Base-by-base conservation (phyloP, 768 basidiomycete genomes). In the Amanita subjunquillea region DNA sequence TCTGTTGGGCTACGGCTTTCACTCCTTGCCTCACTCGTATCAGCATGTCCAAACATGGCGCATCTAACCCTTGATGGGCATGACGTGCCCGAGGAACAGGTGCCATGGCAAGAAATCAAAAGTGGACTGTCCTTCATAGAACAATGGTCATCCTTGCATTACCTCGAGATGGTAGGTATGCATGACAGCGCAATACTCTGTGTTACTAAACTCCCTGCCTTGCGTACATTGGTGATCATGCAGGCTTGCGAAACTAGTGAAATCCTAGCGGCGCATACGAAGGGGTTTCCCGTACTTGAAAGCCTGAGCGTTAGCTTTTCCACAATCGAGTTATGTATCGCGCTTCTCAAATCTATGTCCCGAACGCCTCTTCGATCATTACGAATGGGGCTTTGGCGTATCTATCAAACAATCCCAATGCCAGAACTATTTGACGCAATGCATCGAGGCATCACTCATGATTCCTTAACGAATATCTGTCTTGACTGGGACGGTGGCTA, bases 261-360 rank as follows among this genome's bases (percentile, higher is more conserved):
- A 30, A 12, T 9, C 3, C 22, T 30, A n/a, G 6, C 36, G 6
- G 3, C 22, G 6, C 6, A 9, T n/a, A 15, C 8, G 12, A 50
- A 50, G 27, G 38, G 49, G 13, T 50, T 50, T 13, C 37, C 49
- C 8, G 27, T 29, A n/a, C 49, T 50, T 8, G 37, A 50, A 50
- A 6, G 2, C 8, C 49, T 50, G 7, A 9, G 20, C 22, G 12
- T 41, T 17, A 17, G 4, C n/a, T 17, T 3, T 4, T 27, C 29
- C 8, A 13, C 17, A 8, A 17, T 41, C 27, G 23, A 27, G n/a
- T 41, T 50, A n/a, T 30, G 25, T n/a, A 39, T 17, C 5, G 2
- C 4, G 15, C 39, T 50, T 3, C 5, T 40, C 7, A 40, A 29
- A 13, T 41, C 38, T 17, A 50, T 41, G 39, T 41, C 38, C 29